phyloP scores from a whole-genome alignment of 2,329 filamentous ascomycete species.

The Ophiostoma novo-ulmi region DNA sequence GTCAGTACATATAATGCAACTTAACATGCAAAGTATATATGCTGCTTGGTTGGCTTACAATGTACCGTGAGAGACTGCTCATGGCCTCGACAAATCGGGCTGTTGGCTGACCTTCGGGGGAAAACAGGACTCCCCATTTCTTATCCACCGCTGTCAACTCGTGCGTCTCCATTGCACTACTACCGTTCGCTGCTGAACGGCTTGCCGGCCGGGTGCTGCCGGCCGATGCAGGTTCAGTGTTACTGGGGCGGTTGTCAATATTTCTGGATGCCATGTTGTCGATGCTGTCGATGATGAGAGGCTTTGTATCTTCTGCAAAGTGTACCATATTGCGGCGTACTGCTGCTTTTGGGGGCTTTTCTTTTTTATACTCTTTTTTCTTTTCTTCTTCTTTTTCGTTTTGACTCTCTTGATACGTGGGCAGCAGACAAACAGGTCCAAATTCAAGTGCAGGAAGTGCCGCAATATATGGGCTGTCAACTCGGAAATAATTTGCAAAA shows the following conservation, averaged over 20 bases:
- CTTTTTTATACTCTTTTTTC: background rate
- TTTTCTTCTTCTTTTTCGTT: background rate
- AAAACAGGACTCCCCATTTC: slow-evolving; percentile 69
- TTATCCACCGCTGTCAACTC: slow-evolving; percentile 25
- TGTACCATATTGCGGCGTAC: background rate
- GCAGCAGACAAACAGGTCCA: background rate
- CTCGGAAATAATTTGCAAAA: background rate
- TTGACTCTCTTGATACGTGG: background rate
- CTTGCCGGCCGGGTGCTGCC: background rate
- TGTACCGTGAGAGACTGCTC: slow-evolving; percentile 65
- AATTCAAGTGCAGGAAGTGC: background rate
- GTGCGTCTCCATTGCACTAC: background rate
- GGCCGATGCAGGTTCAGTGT: background rate
- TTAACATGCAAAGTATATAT: background rate
- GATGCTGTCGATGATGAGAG: background rate
- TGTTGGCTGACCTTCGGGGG: slow-evolving; percentile 61
- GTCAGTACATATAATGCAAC: background rate
- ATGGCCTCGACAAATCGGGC: slow-evolving; percentile 64
- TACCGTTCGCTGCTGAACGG: background rate
- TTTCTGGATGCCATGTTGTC: background rate
- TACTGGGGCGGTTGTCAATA: background rate
- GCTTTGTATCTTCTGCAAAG: background rate
- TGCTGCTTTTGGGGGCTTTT: background rate
- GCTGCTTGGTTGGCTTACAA: slow-evolving; percentile 48
- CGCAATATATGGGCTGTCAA: background rate